Percentiles rank a stretch among this genome's conserved stretches.
phyloP scores from a whole-genome alignment of 1,284 basidiomycete genomes.

The Heterobasidion occidentale region DNA sequence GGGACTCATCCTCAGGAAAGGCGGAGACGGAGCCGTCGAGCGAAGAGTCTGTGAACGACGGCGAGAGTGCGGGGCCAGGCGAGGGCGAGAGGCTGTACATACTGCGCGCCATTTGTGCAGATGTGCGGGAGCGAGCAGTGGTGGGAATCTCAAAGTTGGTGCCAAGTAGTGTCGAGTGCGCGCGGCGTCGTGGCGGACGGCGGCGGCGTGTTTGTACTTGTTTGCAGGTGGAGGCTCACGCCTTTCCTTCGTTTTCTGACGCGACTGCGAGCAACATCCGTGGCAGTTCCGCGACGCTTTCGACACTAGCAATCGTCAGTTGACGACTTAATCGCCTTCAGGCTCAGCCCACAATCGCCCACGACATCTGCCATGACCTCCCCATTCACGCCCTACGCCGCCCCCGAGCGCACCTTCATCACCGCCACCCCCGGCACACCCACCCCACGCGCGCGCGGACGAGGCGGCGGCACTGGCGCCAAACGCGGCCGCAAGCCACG shows the following conservation, averaged over 20 bases:
- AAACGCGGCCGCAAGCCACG: constrained; percentile 13
- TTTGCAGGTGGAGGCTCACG: background rate
- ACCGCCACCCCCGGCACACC: constrained; percentile 15
- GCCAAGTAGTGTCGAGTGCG: background rate
- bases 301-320: too few species aligned
- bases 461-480: background rate
- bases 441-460: constrained; percentile 16
- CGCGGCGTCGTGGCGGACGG: background rate
- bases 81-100: constrained; percentile 25
- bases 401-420: constrained; percentile 9
- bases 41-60: constrained; percentile 10
- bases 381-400: constrained; percentile 2
- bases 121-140: background rate
- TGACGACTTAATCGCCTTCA: too few species aligned
- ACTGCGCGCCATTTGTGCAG: constrained; percentile 21
- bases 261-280: too few species aligned
- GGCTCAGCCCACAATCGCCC: too few species aligned
- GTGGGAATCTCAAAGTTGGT: background rate
- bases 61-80: constrained; percentile 15
- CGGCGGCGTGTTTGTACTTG: constrained; percentile 1
- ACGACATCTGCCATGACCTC: constrained; percentile 6
- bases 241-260: too few species aligned
- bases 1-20: background rate
- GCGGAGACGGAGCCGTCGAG: constrained; percentile 19
- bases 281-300: too few species aligned